Base-by-base conservation (phyloP, 768 basidiomycete species). In the Hemileccinum impolitum region DNA sequence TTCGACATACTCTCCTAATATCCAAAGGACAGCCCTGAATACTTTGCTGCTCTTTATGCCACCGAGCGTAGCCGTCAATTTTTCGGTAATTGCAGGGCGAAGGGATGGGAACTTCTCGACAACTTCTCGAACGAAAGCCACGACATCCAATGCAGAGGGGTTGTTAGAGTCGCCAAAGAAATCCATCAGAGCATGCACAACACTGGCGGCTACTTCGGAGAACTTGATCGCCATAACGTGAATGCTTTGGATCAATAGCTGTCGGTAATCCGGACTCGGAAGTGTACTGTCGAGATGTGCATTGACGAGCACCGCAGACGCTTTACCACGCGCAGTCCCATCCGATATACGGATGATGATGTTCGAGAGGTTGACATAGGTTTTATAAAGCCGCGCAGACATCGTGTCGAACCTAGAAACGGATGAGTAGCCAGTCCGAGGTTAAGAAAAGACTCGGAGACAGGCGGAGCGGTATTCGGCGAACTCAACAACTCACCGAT, bases 21-120 rank as follows among this genome's bases (percentile, higher is more conserved):
- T 96, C 95, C 96, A 98, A 41, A 98, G 78, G 15, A 97, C 80
- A 7, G 95, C 96, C 5, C 94, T 85, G 77, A 90, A 97, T 19
- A 98, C 94, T 68, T 97, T 98, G 47, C 94, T 94, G 1, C 90
- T 94, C 68, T 94, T 94, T 72, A 98, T 91, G 53, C 91, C 90
- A 47, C 77, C 60, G 41, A 97, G 82, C 0, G 90, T 88, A 26
- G 79, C 71, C 40, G 87, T 82, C 45, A 98, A 82, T 62, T 92
- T 94, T 62, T 90, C 84, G 50, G 85, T 85, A 57, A 98, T 92
- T 7, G 87, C 79, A 2, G 75, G 61, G 8, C 94, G 87, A 9
- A 98, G 80, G 45, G 79, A 71, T 1, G 95, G 93, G 82, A 98
- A 97, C 68, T 96, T 96, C 68, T 98, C 93, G 43, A 97, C 94